Base-by-base conservation (phyloP, 1,139 yeast genomes). In the Lodderomyces pseudojiufengensis region DNA sequence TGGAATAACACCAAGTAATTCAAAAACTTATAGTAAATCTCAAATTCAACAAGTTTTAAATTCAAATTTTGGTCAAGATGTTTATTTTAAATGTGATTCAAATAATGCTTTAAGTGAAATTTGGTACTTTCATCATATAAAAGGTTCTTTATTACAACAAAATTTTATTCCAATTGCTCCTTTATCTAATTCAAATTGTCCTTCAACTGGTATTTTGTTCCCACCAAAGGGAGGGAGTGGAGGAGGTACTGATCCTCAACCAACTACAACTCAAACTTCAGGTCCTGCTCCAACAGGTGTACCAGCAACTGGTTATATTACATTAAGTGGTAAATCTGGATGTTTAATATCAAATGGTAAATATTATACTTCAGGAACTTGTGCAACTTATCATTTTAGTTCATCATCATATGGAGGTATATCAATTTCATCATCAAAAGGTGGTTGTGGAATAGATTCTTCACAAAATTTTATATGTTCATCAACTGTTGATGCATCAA, bases 61-160 rank as follows among this genome's bases (percentile, higher is more conserved):
- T 26, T 62, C 69, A 26, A 75, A 77, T 38, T 81, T 80, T 50
- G 66, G 65, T 18, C 85, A 81, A 9, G 61, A 73, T 2, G 95
- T 85, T 4, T 80, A 66, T 52, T 76, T 90, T 54, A 78, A 79
- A 46, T 88, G 97, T 64, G 54, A 54, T 35, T 62, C 68, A 33
- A 69, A 63, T 50, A 66, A 77, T 39, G 90, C 87, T 0, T 61
- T 92, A 31, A 84, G 80, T 50, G 96, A 92, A 58, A 73, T 92
- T 21, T 90, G 97, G 96, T 92, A 90, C 61, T 90, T 76, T 62
- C 92, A 85, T 61, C 74, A 82, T 43, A 65, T 90, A 38, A 65
- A 73, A 48, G 97, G 97, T 0, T 78, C 96, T 0, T 69, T 90
- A 9, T 65, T 76, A 26, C 63, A 67, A 24, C 88, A 88, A 37